phyloP scores from a whole-genome alignment of 108 stramenopile species.

The Cylindrotheca closterium region DNA sequence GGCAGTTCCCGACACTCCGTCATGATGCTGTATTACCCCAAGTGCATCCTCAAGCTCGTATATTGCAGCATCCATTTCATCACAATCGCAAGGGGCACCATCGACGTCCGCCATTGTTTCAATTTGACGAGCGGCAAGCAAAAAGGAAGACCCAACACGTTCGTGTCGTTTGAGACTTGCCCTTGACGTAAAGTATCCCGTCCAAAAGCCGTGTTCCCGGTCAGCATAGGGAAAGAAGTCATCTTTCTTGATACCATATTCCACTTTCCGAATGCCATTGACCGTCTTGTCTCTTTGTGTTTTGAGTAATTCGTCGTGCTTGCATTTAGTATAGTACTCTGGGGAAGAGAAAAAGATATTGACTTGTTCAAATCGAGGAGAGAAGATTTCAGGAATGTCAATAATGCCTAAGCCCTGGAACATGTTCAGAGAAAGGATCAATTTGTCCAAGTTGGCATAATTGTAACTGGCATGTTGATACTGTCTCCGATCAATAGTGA shows the following conservation, averaged over 20 bases:
- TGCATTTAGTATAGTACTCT: constrained; percentile 76
- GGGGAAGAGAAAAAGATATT: constrained; percentile 90
- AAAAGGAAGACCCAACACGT: constrained; percentile 69
- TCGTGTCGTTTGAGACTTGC: constrained; percentile 85
- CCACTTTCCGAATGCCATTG: neutral
- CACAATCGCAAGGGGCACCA: neutral
- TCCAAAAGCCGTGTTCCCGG: constrained; percentile 91
- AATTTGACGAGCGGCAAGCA: constrained; percentile 78
- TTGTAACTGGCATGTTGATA: constrained; percentile 31
- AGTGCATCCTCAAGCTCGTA: constrained; percentile 70
- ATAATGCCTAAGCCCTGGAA: constrained; percentile 10
- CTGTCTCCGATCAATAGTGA: neutral
- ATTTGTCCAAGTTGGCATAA: constrained; percentile 30
- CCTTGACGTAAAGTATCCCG: constrained; percentile 92
- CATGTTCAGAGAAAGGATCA: constrained; percentile 13
- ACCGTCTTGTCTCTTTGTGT: neutral
- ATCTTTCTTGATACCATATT: constrained; percentile 68
- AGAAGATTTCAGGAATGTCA: constrained; percentile 44
- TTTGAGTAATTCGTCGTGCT: constrained; percentile 38
- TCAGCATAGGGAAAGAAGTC: constrained; percentile 97
- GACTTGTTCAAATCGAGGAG: constrained; percentile 56
- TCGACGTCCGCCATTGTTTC: constrained; percentile 40
- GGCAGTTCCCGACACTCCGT: constrained; percentile 86
- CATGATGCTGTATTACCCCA: constrained; percentile 91
- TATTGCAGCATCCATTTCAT: neutral